phyloP scores from a whole-genome alignment of 169 alveolate genomes.

The Toxoplasma gondii region DNA sequence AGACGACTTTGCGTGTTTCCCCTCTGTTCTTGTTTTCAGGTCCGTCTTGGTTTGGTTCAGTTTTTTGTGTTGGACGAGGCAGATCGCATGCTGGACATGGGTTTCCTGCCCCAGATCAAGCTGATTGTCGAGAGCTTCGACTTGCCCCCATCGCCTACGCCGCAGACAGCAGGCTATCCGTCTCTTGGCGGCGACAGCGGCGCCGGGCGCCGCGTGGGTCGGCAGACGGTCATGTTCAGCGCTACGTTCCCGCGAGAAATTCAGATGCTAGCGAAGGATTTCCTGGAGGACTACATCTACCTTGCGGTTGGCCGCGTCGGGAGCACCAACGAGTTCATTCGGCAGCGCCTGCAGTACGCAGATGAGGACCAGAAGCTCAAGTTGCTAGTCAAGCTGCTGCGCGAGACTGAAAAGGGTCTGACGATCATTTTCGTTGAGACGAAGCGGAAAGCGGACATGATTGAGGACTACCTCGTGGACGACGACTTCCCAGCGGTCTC shows the following conservation, averaged over 20 bases:
- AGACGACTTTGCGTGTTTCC: not conserved
- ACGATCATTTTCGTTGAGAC: constrained; percentile 88
- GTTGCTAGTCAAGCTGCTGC: constrained; percentile 80
- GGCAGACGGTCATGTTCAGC: constrained; percentile 94
- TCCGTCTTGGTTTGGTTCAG: constrained; percentile 53
- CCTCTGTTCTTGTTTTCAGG: not conserved
- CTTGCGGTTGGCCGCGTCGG: constrained; percentile 94
- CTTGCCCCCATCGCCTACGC: constrained; percentile 58
- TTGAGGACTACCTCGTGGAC: constrained; percentile 82
- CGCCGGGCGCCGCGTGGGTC: constrained; percentile 59
- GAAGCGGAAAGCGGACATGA: constrained; percentile 88
- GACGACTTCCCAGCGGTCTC: constrained; percentile 87
- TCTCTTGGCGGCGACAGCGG: constrained; percentile 35
- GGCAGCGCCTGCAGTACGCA: constrained; percentile 84
- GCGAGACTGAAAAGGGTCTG: constrained; percentile 80
- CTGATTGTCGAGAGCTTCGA: constrained; percentile 57
- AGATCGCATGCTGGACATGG: constrained; percentile 97
- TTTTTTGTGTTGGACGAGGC: constrained; percentile 98
- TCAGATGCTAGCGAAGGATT: constrained; percentile 91
- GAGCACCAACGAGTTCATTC: constrained; percentile 93
- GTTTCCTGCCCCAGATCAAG: constrained; percentile 86
- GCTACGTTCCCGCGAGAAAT: constrained; percentile 94
- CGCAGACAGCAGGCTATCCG: constrained; percentile 14
- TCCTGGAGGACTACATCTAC: constrained; percentile 86
- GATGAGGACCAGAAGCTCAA: constrained; percentile 88